phyloP scores from a whole-genome alignment of 345 rosid genomes.

The Melaleuca quinquenervia region DNA sequence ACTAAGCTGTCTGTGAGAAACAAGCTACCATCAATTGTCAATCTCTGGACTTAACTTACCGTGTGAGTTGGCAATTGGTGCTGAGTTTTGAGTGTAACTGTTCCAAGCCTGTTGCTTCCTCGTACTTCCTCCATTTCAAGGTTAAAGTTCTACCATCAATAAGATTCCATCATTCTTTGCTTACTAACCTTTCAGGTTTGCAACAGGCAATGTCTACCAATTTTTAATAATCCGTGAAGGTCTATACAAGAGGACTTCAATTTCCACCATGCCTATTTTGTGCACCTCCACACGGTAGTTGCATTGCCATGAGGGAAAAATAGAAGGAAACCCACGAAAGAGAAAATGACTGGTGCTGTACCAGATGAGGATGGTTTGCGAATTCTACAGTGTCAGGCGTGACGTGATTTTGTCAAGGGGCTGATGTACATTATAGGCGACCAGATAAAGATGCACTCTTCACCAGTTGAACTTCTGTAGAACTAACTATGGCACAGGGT shows the following conservation, averaged over 20 bases:
- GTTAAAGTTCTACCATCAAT: not conserved
- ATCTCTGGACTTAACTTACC: not conserved
- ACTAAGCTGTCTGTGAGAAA: not conserved
- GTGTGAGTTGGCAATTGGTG: not conserved
- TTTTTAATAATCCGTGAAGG: not conserved
- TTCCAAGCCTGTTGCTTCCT: not conserved
- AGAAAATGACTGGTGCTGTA: not conserved
- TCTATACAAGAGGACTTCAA: not conserved
- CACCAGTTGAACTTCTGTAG: not conserved
- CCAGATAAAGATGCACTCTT: not conserved
- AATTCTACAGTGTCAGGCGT: not conserved
- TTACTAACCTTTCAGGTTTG: not conserved
- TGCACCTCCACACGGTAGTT: not conserved
- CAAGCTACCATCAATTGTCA: not conserved
- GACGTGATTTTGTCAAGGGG: not conserved
- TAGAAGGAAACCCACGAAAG: not conserved
- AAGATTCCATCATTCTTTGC: not conserved
- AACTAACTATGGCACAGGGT: not conserved
- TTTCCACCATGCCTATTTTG: not conserved
- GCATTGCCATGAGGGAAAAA: not conserved
- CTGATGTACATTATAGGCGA: not conserved
- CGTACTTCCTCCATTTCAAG: not conserved
- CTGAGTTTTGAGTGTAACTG: not conserved
- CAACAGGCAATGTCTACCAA: not conserved
- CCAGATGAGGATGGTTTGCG: not conserved